Evolutionary conservation across 768 basidiomycete genomes (phyloP).

Genomic region (Brasilioporus rufonigricans): DNA sequence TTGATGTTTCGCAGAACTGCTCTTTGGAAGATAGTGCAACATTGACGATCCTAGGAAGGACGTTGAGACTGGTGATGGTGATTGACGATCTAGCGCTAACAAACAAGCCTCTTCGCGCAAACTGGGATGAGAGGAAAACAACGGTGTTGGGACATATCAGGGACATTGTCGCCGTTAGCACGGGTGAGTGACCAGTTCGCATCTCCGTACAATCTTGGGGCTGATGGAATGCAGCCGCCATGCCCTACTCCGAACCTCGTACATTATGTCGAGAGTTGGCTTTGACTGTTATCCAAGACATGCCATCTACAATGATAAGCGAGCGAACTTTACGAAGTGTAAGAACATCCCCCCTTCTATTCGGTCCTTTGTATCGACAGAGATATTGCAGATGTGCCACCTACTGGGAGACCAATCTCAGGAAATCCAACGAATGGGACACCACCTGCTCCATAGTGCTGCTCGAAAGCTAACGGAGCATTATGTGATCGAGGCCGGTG

Average conservation of each 20-base stretch:
- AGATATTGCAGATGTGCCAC: constrained; percentile 64
- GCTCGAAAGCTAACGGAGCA: constrained; percentile 76
- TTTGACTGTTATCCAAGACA: constrained; percentile 63
- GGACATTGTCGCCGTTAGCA: constrained; percentile 51
- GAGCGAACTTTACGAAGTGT: constrained; percentile 66
- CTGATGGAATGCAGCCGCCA: constrained; percentile 6
- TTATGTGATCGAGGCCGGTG: constrained; percentile 83
- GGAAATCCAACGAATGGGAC: constrained; percentile 75
- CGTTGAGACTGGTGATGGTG: constrained; percentile 61
- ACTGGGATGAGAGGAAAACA: constrained; percentile 61
- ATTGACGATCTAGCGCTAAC: constrained; percentile 68
- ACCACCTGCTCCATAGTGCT: constrained; percentile 66
- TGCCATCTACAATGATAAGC: constrained; percentile 61
- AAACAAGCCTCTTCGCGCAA: constrained; percentile 70
- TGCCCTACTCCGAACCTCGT: constrained; percentile 51
- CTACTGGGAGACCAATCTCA: constrained; percentile 62
- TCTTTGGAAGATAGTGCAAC: constrained; percentile 56
- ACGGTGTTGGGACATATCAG: constrained; percentile 56
- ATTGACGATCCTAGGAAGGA: constrained; percentile 64
- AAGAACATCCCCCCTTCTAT: constrained; percentile 7
- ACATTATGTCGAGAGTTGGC: constrained; percentile 66
- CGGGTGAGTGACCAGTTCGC: constrained; percentile 41
- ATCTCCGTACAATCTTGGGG: neutral
- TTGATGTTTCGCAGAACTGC: constrained; percentile 46
- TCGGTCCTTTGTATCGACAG: neutral